Evolutionary conservation across 169 alveolate genomes (phyloP).

Genomic region (Plasmodium berghei): DNA sequence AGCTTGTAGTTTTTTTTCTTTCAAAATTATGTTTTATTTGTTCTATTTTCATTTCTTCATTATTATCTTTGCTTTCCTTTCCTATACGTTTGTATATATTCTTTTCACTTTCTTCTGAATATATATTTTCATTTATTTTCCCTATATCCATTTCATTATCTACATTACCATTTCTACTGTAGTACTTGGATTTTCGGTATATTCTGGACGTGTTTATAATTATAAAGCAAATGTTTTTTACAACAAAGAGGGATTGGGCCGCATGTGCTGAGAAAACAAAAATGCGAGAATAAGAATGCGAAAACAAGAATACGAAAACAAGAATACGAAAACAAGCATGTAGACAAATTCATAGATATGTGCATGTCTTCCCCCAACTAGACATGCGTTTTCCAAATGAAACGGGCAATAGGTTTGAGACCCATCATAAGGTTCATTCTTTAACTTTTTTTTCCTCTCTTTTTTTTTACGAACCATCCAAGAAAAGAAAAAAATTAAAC

Average conservation of each 20-base stretch:
- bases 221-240: constrained; percentile 52
- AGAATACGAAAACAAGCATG: neutral
- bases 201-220: constrained; percentile 50
- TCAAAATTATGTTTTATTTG: neutral
- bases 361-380: no score
- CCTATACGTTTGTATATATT: neutral
- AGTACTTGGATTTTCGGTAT: constrained; percentile 31
- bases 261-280: neutral
- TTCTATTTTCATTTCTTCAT: neutral
- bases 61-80: neutral
- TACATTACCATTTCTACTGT: neutral
- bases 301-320: neutral
- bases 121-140: neutral
- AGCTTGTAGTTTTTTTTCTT: neutral
- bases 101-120: neutral
- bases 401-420: no score
- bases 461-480: constrained; percentile 12
- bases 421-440: no score
- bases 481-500: constrained; percentile 17
- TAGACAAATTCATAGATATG: neutral
- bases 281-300: neutral
- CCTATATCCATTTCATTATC: neutral
- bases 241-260: constrained; percentile 21
- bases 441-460: neutral
- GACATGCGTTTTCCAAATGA: no score